These are phyloP conservation scores for Epichloe aotearoae DNA, from an alignment of 2,329 filamentous ascomycete genomes.

Conservation along the genomic window DNA sequence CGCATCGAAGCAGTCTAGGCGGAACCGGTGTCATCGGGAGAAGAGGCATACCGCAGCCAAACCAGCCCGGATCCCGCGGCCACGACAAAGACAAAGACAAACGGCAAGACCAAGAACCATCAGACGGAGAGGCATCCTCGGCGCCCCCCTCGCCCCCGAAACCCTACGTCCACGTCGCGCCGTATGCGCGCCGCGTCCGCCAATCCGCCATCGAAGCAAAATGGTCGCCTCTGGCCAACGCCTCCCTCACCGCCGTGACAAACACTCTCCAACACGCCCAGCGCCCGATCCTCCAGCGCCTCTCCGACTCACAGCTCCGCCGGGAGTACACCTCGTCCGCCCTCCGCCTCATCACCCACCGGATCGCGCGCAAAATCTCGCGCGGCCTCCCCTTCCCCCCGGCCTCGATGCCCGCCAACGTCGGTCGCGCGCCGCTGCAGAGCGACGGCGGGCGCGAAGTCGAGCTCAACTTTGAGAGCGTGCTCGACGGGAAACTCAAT, in stretches of 20 bases:
- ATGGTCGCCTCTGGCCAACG: constrained; percentile 45
- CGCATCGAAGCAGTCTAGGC: constrained; percentile 1
- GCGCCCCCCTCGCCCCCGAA: constrained; percentile 17
- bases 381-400: constrained; percentile 58
- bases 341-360: constrained; percentile 40
- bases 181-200: constrained; percentile 41
- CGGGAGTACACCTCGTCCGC: constrained; percentile 41
- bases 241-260: constrained; percentile 42
- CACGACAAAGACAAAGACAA: constrained; percentile 1
- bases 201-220: constrained; percentile 53
- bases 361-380: constrained; percentile 43
- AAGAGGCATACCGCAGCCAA: constrained; percentile 5
- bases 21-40: constrained; percentile 3
- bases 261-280: constrained; percentile 45
- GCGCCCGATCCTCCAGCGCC: constrained; percentile 46
- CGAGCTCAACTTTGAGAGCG: constrained; percentile 54
- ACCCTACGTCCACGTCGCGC: constrained; percentile 36
- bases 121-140: constrained; percentile 5
- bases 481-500: constrained; percentile 42
- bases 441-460: constrained; percentile 33
- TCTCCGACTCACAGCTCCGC: constrained; percentile 33
- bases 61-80: not conserved
- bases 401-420: constrained; percentile 18
- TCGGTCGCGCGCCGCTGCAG: constrained; percentile 9
- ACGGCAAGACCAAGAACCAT: constrained; percentile 7